Percentiles rank a stretch among this genome's conserved stretches.
Conservation (phyloP, 148 eudicot species). For the Dianthus caryophyllus region DNA sequence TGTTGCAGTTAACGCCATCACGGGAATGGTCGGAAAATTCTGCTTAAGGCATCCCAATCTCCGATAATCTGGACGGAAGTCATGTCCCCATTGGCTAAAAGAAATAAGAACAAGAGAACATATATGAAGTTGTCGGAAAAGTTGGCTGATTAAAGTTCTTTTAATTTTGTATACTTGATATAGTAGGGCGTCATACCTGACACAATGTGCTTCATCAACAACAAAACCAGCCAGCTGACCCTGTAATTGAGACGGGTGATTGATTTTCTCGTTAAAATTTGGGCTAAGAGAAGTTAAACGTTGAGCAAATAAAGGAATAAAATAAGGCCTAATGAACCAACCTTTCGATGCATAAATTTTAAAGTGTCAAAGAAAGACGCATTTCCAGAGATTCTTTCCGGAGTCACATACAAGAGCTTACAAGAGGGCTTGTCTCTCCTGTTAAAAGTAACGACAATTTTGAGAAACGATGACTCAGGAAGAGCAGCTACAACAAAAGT, state of each 20-base stretch:
- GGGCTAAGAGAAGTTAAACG: not conserved
- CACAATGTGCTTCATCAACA: slow-evolving; percentile 99
- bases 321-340: slow-evolving; percentile 25
- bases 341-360: slow-evolving; percentile 63
- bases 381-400: slow-evolving; percentile 92
- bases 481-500: not conserved
- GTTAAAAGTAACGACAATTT: slow-evolving; percentile 17
- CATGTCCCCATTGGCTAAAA: slow-evolving; percentile 99
- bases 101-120: slow-evolving; percentile 14
- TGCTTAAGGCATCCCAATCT: slow-evolving; percentile 83
- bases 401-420: slow-evolving; percentile 97
- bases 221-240: slow-evolving; percentile 93
- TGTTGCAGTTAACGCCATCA: slow-evolving; percentile 99
- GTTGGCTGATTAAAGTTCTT: not conserved
- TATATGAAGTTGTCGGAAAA: slow-evolving; percentile 2
- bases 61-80: slow-evolving; percentile 98
- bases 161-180: not conserved
- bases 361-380: slow-evolving; percentile 62
- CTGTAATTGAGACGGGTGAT: slow-evolving; percentile 35
- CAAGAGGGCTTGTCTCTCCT: slow-evolving; percentile 93
- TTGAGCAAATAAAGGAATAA: not conserved
- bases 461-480: not conserved
- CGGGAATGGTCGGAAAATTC: slow-evolving; percentile 79
- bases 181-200: slow-evolving; percentile 62
- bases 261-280: slow-evolving; percentile 14